These are phyloP conservation scores for Fusarium dlaminii DNA, from an alignment of 2,329 filamentous ascomycete genomes.

Conservation along the genomic window DNA sequence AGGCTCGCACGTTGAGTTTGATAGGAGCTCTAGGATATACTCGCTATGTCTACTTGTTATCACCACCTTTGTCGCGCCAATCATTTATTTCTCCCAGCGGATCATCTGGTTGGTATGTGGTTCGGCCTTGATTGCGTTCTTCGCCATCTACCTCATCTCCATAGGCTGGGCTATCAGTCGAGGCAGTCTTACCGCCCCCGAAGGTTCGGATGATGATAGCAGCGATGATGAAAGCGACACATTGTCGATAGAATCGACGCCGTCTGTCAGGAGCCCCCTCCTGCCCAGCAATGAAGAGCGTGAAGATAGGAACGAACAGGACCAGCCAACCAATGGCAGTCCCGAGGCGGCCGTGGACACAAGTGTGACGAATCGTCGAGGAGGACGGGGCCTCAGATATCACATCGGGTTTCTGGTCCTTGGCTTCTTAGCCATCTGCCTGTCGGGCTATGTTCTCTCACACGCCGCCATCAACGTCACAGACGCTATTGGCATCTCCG, in stretches of 20 bases:
- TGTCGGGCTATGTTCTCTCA: background rate
- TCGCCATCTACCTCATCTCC: background rate
- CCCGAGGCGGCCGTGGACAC: too few relatives aligned
- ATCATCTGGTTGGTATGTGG: background rate
- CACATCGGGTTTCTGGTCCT: background rate
- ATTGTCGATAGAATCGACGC: accelerated
- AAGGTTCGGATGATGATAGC: background rate
- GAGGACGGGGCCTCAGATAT: background rate
- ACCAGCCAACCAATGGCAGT: background rate
- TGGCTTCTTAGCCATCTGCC: background rate
- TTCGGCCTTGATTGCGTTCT: background rate
- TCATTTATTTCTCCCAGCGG: background rate
- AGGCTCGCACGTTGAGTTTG: background rate
- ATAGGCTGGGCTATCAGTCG: background rate
- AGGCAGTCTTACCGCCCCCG: background rate
- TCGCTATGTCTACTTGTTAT: accelerated
- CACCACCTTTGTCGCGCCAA: background rate
- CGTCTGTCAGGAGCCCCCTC: background rate
- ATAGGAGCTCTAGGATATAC: background rate
- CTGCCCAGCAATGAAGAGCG: accelerated
- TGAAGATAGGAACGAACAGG: background rate
- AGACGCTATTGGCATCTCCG: background rate
- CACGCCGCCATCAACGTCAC: background rate
- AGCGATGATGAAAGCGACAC: background rate
- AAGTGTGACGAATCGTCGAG: accelerated